These are phyloP conservation scores for Silybum marianum DNA, from an alignment of 129 eudicot genomes.

Conservation along the genomic window DNA sequence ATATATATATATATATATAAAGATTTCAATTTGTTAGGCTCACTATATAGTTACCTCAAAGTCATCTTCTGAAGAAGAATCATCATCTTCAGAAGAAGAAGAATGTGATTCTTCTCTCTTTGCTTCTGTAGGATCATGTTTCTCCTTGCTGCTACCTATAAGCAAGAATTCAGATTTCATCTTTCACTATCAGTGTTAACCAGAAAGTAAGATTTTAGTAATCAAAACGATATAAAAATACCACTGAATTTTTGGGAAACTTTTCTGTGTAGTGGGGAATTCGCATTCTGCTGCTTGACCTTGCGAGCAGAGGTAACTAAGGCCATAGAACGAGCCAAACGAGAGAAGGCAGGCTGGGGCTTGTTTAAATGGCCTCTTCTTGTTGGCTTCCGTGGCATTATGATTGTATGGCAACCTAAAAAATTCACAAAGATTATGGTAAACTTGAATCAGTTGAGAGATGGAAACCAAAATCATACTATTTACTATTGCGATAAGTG, in stretches of 20 bases:
- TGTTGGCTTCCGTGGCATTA: constrained; percentile 69
- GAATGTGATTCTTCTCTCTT: constrained; percentile 24
- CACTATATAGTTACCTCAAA: constrained; percentile 42
- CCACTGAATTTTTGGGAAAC: constrained; percentile 10
- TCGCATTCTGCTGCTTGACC: constrained; percentile 27
- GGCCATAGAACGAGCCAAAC: constrained; percentile 62
- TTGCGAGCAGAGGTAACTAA: constrained; percentile 36
- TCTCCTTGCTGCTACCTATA: constrained; percentile 37
- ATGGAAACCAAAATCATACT: constrained; percentile 4
- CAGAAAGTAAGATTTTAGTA: not conserved
- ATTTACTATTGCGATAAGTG: not conserved
- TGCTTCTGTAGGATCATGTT: constrained; percentile 19
- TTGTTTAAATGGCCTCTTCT: constrained; percentile 36
- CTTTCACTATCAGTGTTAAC: not conserved
- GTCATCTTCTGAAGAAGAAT: constrained; percentile 39
- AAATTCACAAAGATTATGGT: not conserved
- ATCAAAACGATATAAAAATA: not conserved
- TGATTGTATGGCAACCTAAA: constrained; percentile 17
- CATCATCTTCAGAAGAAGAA: constrained; percentile 46
- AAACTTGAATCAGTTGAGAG: not conserved
- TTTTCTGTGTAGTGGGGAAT: constrained; percentile 15
- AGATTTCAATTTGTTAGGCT: not conserved
- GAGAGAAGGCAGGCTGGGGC: constrained; percentile 57
- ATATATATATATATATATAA: not conserved
- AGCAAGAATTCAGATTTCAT: not conserved